Conservation (phyloP, 805 yeast genomes). For the Phaffomyces opuntiae region DNA sequence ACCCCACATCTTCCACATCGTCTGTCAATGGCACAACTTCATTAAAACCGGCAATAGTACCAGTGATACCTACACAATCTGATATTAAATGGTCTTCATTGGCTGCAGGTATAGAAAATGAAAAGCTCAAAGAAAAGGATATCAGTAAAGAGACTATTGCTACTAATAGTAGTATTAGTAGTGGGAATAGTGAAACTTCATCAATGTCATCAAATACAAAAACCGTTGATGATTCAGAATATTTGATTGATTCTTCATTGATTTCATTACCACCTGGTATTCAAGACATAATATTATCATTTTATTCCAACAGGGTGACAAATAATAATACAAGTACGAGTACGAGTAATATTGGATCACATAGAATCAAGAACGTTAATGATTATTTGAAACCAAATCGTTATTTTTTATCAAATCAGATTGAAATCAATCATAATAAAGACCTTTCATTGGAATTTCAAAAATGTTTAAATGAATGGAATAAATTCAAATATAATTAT, state of each 20-base stretch:
- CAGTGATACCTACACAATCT: slow-evolving; percentile 38
- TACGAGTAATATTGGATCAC: slow-evolving; percentile 1
- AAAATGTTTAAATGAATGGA: slow-evolving; percentile 11
- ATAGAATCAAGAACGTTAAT: slow-evolving; percentile 7
- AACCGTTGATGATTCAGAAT: slow-evolving; percentile 12
- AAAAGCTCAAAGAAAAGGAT: neutral
- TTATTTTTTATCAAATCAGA: slow-evolving; percentile 1
- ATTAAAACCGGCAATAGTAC: slow-evolving; percentile 47
- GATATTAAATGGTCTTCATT: slow-evolving; percentile 46
- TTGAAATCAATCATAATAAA: slow-evolving; percentile 1
- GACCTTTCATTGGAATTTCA: slow-evolving; percentile 10
- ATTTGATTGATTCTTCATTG: slow-evolving; percentile 15
- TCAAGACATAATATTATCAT: slow-evolving; percentile 24
- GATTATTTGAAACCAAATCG: slow-evolving; percentile 6
- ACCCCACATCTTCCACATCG: slow-evolving; percentile 2
- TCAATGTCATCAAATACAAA: neutral
- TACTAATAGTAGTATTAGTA: too few species aligned
- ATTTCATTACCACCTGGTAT: slow-evolving; percentile 24
- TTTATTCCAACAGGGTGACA: slow-evolving; percentile 14
- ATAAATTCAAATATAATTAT: slow-evolving; percentile 1
- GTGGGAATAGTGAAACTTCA: neutral
- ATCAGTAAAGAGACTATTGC: neutral
- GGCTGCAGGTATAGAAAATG: slow-evolving; percentile 7
- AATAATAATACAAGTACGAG: neutral
- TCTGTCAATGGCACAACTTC: slow-evolving; percentile 4